Base-by-base conservation (phyloP, 2,329 filamentous ascomycete genomes). In the Epichloe coenophiala region DNA sequence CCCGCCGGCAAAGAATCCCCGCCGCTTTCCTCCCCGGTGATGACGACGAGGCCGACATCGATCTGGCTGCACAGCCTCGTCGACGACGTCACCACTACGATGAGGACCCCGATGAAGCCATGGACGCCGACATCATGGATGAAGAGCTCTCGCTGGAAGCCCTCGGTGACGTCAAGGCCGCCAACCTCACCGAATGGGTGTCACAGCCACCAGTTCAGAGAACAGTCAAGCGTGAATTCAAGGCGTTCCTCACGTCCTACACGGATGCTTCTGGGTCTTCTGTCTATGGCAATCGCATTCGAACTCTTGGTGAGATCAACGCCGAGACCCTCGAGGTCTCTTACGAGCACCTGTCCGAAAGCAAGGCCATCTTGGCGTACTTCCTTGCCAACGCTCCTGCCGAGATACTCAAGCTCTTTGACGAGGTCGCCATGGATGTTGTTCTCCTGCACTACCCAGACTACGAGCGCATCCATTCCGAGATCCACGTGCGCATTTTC, bases 401-500 rank as follows among this genome's bases (percentile, higher is more conserved):
- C n/a, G 91, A 96, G 67, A 87, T 97, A 63, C 78, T 98, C 54
- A 93, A 93, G 65, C 84, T 98, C 46, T 97, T 98, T 62, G 93
- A 98, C 60, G 84, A 95, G 57, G 91, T 96, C 4, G 91, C 93
- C 51, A 91, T 98, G 80, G 93, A 98, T 56, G 90, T 94, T 38
- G 91, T 94, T 5, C 79, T 97, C 21, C 81, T 97, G 50, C 89
- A 97, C 66, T 98, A 97, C 68, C 91, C 90, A 2, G 90, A 97
- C 66, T 98, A 98, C 66, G 89, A 95, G 65, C 86, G 89, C 55
- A 98, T 98, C 60, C 93, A 97, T 68, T 86, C 89, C 31, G 93
- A 98, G 67, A 95, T 98, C 49, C 93, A 98, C 64, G 91, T 98
- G 50, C 89, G 93, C 54, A 95, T 98, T 63, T 90, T 89, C 21